phyloP scores from a whole-genome alignment of 2,329 filamentous ascomycete species.

The Diaporthe longicolla region DNA sequence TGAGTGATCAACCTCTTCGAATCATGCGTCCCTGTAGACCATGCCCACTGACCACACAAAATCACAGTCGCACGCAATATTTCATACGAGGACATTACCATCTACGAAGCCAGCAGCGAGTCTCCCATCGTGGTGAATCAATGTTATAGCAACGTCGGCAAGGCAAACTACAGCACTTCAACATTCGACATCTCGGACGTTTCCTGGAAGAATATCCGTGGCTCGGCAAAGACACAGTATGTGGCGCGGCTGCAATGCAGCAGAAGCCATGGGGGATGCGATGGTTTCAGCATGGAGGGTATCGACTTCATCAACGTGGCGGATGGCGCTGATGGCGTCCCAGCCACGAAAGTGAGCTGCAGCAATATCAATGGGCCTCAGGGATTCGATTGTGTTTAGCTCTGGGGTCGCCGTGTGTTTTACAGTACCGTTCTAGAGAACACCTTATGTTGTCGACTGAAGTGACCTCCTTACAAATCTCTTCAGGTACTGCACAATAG shows the following conservation, averaged over 20 bases:
- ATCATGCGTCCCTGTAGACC: background rate
- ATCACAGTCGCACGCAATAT: background rate
- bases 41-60: background rate
- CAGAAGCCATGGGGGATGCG: background rate
- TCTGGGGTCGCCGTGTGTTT: background rate
- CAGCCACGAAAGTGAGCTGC: background rate
- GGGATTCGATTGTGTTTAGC: background rate
- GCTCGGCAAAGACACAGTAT: background rate
- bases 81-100: background rate
- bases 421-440: too few species aligned
- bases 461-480: too few species aligned
- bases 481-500: too few species aligned
- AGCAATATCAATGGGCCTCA: background rate
- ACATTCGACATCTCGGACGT: background rate
- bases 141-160: background rate
- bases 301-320: background rate
- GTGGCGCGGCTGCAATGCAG: background rate
- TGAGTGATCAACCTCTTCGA: background rate
- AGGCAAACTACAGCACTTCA: background rate
- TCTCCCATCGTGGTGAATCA: background rate
- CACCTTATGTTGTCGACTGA: too few species aligned
- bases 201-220: constrained; percentile 1
- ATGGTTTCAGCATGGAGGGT: background rate
- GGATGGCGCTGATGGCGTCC: background rate
- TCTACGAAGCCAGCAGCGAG: background rate